These are phyloP conservation scores for Candida nonsorbophila DNA, from an alignment of 805 yeast genomes.

Conservation along the genomic window DNA sequence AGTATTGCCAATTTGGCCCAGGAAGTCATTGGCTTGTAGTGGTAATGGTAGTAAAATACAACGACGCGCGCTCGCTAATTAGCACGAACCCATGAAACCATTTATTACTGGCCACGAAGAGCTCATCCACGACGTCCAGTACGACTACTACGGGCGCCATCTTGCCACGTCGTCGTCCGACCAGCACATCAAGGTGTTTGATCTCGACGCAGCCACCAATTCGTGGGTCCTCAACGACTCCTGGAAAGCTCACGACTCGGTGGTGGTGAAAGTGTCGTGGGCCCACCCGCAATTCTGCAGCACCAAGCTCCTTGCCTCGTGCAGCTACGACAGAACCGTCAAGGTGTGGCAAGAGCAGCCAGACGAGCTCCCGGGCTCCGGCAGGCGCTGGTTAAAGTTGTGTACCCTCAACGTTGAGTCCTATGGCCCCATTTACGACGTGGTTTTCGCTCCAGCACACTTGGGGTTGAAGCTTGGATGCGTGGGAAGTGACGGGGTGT, in stretches of 20 bases:
- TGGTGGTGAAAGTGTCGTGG: constrained; percentile 80
- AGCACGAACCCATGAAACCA: constrained; percentile 44
- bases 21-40: not conserved
- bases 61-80: constrained; percentile 1
- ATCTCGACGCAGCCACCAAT: constrained; percentile 57
- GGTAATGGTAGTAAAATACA: not conserved
- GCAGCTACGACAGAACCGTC: constrained; percentile 85
- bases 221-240: constrained; percentile 82
- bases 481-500: constrained; percentile 83
- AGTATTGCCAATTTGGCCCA: constrained; percentile 8
- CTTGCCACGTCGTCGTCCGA: constrained; percentile 95
- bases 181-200: constrained; percentile 87
- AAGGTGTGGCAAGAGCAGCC: constrained; percentile 88
- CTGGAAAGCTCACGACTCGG: constrained; percentile 94
- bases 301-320: constrained; percentile 80
- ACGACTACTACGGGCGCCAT: constrained; percentile 89
- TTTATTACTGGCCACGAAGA: constrained; percentile 91
- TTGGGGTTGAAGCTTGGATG: constrained; percentile 78
- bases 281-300: constrained; percentile 82
- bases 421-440: constrained; percentile 83
- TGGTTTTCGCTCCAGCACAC: constrained; percentile 84
- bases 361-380: constrained; percentile 70
- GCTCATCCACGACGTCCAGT: constrained; percentile 81
- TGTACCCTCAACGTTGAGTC: constrained; percentile 75
- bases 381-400: constrained; percentile 75